These are phyloP conservation scores for Xylariaceae sp. DNA, from an alignment of 2,329 filamentous ascomycete species.

Conservation along the genomic window DNA sequence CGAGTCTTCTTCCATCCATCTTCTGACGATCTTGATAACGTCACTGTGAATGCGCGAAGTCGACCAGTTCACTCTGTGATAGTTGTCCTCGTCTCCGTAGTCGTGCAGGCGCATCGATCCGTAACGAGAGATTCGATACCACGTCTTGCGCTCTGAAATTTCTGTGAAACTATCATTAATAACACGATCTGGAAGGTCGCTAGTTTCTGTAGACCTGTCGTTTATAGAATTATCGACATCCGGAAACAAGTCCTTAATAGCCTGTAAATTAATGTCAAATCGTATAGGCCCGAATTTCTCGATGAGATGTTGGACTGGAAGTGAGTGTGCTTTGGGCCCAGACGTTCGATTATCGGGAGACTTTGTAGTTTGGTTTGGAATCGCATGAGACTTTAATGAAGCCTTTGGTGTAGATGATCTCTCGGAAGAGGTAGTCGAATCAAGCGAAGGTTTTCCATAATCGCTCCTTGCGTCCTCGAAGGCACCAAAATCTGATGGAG, in stretches of 20 bases:
- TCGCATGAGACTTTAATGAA: constrained; percentile 3
- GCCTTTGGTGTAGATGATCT: constrained; percentile 27
- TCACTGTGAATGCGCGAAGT: constrained; percentile 57
- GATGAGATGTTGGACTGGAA: constrained; percentile 25
- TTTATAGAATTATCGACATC: constrained; percentile 16
- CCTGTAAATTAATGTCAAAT: constrained; percentile 28
- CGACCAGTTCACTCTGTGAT: constrained; percentile 60
- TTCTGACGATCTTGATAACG: constrained; percentile 60
- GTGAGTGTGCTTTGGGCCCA: constrained; percentile 1
- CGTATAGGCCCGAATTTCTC: constrained; percentile 35
- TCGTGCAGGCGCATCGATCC: constrained; percentile 62
- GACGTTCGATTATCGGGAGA: not conserved
- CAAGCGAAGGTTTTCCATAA: not conserved
- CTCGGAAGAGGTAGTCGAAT: constrained; percentile 6
- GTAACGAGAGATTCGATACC: constrained; percentile 66
- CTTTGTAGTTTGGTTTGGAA: not conserved
- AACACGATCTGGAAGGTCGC: constrained; percentile 48
- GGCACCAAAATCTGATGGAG: constrained; percentile 27
- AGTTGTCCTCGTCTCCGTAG: constrained; percentile 60
- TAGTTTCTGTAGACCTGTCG: constrained; percentile 13
- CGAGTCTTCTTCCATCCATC: constrained; percentile 69
- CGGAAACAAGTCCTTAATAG: constrained; percentile 39
- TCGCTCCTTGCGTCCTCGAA: constrained; percentile 35
- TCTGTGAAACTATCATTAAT: constrained; percentile 56
- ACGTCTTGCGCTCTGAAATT: constrained; percentile 62